Evolutionary conservation across 164 flowering plant genomes (phyloP).

Genomic region (Nymphaea thermarum): DNA sequence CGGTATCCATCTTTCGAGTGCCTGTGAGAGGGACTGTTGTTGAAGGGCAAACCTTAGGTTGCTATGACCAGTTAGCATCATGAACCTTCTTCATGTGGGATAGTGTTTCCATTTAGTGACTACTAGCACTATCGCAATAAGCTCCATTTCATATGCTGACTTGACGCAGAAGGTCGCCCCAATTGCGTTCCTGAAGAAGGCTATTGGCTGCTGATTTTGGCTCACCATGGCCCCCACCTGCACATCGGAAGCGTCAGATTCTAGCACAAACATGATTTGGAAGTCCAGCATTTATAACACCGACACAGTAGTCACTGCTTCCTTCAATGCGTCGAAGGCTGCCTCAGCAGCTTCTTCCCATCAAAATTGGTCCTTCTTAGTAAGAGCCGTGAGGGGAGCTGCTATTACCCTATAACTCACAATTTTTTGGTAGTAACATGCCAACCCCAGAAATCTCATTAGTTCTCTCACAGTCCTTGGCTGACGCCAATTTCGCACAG

Average conservation of each 20-base stretch:
- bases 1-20: background rate
- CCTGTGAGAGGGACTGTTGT: background rate
- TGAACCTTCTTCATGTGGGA: background rate
- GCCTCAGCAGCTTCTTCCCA: background rate
- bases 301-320: background rate
- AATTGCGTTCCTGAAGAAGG: background rate
- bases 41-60: background rate
- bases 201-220: background rate
- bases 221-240: background rate
- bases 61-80: background rate
- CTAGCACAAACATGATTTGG: background rate
- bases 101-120: background rate
- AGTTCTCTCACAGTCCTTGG: background rate
- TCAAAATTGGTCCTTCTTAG: background rate
- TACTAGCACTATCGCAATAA: background rate
- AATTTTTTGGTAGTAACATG: background rate
- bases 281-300: background rate
- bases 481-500: background rate
- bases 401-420: background rate
- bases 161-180: background rate
- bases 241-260: conserved; percentile 1
- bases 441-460: background rate
- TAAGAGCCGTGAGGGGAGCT: background rate
- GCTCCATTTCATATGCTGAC: background rate
- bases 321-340: background rate